Evolutionary conservation across 2,329 filamentous ascomycete species (phyloP), one percentile per base, ranked within the genome.

Genomic region (Scytalidium sp.): DNA sequence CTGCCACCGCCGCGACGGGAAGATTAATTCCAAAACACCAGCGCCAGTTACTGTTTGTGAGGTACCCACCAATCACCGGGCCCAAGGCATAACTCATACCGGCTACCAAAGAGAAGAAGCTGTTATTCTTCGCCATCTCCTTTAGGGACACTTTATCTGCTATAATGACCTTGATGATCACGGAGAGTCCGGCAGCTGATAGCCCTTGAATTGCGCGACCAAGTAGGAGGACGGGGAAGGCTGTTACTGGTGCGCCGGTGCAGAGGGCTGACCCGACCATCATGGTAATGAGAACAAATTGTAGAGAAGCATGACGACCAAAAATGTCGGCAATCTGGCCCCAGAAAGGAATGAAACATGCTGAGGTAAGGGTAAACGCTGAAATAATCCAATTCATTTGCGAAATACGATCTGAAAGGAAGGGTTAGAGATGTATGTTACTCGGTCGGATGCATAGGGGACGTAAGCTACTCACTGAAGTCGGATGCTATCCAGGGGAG

Each of bases 321-420:
- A 84, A 86, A 22, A 87, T 75, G 55, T 88, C 81, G 15, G 81
- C 76, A 41, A 84, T 72, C 56, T 87, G 83, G 1, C 79, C 81
- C 68, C 83, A 87, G 46, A 80, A 77, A 3, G 84, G 84, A 8
- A 87, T 82, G 55, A 87, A 87, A 1, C 83, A 78, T 1, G 84
- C 83, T 0, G 81, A 80, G 0, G 83, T 84, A 13, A 89, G 70
- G 46, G 83, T 87, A 65, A 87, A 88, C 6, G 83, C 74, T 0
- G 84, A 84, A 17, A 87, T 79, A 59, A 89, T 85, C 83, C 83
- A 87, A 60, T 85, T 87, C 2, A 85, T 71, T 57, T 84, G 77
- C 17, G 77, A 73, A 3, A 81, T 61, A 59, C 81, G 63, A 52
- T 74, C 76, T 77, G 49, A 43, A 40, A 40, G 59, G 47, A 43